phyloP scores from a whole-genome alignment of 2,329 filamentous ascomycete species.

The Diaporthe aspalathi region DNA sequence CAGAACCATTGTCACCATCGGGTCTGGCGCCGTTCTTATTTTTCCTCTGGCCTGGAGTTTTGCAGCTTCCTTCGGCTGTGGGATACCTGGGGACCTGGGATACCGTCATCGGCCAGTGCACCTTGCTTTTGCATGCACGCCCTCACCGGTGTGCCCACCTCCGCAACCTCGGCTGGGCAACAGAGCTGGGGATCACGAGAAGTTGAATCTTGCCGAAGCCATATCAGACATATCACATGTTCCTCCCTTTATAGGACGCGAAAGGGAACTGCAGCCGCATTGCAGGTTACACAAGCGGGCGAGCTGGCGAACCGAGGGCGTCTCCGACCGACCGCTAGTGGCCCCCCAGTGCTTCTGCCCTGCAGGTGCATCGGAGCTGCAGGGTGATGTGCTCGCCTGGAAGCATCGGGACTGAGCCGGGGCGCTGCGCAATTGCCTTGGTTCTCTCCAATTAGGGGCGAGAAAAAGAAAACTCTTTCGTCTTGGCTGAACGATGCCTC shows the following conservation, averaged over 20 bases:
- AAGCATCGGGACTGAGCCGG: constrained; percentile 23
- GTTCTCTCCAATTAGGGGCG: not conserved
- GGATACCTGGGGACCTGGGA: not conserved
- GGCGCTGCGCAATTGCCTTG: constrained; percentile 6
- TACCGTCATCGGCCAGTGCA: constrained; percentile 5
- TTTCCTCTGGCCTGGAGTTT: constrained; percentile 2
- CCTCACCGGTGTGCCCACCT: constrained; percentile 14
- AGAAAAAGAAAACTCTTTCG: constrained; percentile 1
- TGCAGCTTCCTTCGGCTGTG: not conserved
- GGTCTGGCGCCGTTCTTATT: constrained; percentile 22
- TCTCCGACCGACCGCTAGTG: not conserved
- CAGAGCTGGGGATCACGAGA: not conserved
- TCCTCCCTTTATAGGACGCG: not conserved
- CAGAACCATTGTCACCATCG: not conserved
- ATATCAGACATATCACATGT: constrained; percentile 27
- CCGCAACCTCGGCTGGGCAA: constrained; percentile 10
- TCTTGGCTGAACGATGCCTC: constrained; percentile 2
- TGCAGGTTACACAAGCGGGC: constrained; percentile 2
- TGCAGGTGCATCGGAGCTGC: constrained; percentile 19
- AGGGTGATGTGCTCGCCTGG: constrained; percentile 21
- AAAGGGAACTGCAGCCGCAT: constrained; percentile 20
- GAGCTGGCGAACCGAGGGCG: constrained; percentile 22
- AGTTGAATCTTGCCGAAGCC: not conserved
- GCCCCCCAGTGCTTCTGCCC: not conserved
- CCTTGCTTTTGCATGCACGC: constrained; percentile 20